Conservation (phyloP, 2,329 filamentous ascomycete genomes). For the Cladophialophora bantiana region DNA sequence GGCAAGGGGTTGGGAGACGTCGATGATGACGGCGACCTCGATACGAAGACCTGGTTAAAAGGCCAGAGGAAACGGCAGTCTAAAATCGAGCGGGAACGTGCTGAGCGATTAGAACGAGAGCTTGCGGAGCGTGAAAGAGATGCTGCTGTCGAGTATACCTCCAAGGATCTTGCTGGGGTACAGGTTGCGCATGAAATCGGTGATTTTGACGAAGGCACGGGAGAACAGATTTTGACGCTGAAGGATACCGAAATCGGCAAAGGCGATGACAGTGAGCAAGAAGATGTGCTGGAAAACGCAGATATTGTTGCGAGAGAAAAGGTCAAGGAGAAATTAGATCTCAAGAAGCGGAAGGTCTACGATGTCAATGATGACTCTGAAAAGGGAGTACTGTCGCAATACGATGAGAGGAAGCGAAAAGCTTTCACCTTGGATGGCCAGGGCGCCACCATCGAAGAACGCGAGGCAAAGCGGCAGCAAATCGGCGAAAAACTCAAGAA, state of each 20-base stretch:
- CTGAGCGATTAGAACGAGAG: constrained; percentile 75
- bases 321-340: constrained; percentile 71
- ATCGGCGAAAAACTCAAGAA: constrained; percentile 67
- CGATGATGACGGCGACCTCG: constrained; percentile 69
- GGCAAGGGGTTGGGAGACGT: constrained; percentile 84
- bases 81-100: constrained; percentile 78
- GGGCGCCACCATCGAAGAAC: constrained; percentile 71
- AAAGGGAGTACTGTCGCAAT: constrained; percentile 80
- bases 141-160: constrained; percentile 77
- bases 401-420: constrained; percentile 93
- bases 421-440: constrained; percentile 84
- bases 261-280: constrained; percentile 76
- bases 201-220: constrained; percentile 70
- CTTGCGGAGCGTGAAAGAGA: constrained; percentile 75
- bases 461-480: constrained; percentile 62
- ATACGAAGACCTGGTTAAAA: constrained; percentile 86
- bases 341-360: constrained; percentile 95
- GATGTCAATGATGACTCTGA: constrained; percentile 79
- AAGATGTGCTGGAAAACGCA: constrained; percentile 75
- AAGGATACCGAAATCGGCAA: constrained; percentile 80
- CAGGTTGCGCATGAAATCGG: constrained; percentile 88
- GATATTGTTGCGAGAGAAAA: constrained; percentile 52
- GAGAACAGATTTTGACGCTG: constrained; percentile 88
- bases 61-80: constrained; percentile 93
- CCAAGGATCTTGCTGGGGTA: constrained; percentile 85